Evolutionary conservation across 331 rosid species (phyloP), one percentile per base, ranked within the genome.

Genomic region (Quercus lobata): DNA sequence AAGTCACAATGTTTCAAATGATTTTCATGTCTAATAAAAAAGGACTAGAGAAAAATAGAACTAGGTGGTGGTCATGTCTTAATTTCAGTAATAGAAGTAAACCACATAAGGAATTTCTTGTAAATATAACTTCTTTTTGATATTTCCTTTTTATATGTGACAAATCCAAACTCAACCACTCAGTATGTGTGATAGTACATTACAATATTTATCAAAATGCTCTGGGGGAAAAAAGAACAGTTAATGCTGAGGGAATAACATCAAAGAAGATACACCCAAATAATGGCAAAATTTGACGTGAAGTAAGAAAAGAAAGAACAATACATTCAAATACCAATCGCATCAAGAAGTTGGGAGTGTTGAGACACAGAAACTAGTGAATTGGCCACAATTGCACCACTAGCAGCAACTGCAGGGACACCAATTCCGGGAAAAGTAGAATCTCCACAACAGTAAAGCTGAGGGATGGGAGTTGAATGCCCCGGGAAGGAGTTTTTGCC

Each of bases 391-490:
- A 92, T 91, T 70, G 97, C 97, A 24, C 98, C 98, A 78, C 98
- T 92, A 16, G 97, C 96, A 61, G 98, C 97, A 53, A 95, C 97
- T 10, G 98, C 98, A 17, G 98, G 97, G 82, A 95, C 97, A 70
- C 98, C 97, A 76, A 95, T 95, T 81, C 98, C 98, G 1, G 97
- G 98, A 79, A 92, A 95, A 65, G 94, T 95, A 66, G 98, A 94
- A 74, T 94, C 98, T 72, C 98, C 98, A 66, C 97, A 92, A 62
- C 98, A 90, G 62, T 78, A 94, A 60, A 94, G 96, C 22, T 85
- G 96, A 27, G 94, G 84, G 57, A 92, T 89, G 15, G 97, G 88
- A 32, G 92, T 90, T 34, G 97, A 86, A 78, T 90, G 97, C 58
- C 98, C 97, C 1, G 93, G 96, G 78, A 92, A 90, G 35, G 90